phyloP scores from a whole-genome alignment of 2,329 filamentous ascomycete species.

The Penicillium sp. region DNA sequence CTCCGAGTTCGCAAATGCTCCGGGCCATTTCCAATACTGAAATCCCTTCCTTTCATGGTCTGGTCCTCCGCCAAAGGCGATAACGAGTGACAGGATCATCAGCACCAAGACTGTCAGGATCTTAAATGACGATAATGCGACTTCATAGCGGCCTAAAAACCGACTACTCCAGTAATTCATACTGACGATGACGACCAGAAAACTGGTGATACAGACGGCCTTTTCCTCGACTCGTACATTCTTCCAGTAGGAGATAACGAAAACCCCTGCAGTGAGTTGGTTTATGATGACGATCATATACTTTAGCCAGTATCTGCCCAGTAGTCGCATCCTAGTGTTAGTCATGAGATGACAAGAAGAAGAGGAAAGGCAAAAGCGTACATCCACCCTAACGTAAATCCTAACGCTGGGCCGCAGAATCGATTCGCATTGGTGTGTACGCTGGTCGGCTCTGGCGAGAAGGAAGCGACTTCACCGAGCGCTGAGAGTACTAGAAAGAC shows the following conservation, averaged over 20 bases:
- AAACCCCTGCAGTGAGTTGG: slow-evolving; percentile 75
- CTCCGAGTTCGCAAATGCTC: slow-evolving; percentile 53
- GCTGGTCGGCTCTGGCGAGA: slow-evolving; percentile 74
- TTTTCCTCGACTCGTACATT: slow-evolving; percentile 68
- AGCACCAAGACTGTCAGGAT: slow-evolving; percentile 68
- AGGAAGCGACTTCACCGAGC: slow-evolving; percentile 80
- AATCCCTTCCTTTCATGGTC: slow-evolving; percentile 65
- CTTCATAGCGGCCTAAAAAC: slow-evolving; percentile 69
- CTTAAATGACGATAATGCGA: slow-evolving; percentile 64
- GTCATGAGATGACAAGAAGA: background rate
- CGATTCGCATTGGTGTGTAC: slow-evolving; percentile 79
- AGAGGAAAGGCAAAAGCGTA: slow-evolving; percentile 39
- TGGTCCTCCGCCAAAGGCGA: slow-evolving; percentile 69
- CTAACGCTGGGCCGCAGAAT: slow-evolving; percentile 79
- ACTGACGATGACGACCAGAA: slow-evolving; percentile 63
- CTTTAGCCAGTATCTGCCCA: slow-evolving; percentile 62
- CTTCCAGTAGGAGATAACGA: slow-evolving; percentile 81
- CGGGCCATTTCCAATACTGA: slow-evolving; percentile 67
- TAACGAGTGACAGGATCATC: slow-evolving; percentile 66
- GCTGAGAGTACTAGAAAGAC: slow-evolving; percentile 79
- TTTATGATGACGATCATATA: slow-evolving; percentile 87
- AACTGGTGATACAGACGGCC: slow-evolving; percentile 76
- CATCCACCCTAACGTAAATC: slow-evolving; percentile 76
- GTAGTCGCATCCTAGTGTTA: slow-evolving; percentile 2
- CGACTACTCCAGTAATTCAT: slow-evolving; percentile 72